Conservation (phyloP, 2,329 filamentous ascomycete species). For the Alternaria sp. region DNA sequence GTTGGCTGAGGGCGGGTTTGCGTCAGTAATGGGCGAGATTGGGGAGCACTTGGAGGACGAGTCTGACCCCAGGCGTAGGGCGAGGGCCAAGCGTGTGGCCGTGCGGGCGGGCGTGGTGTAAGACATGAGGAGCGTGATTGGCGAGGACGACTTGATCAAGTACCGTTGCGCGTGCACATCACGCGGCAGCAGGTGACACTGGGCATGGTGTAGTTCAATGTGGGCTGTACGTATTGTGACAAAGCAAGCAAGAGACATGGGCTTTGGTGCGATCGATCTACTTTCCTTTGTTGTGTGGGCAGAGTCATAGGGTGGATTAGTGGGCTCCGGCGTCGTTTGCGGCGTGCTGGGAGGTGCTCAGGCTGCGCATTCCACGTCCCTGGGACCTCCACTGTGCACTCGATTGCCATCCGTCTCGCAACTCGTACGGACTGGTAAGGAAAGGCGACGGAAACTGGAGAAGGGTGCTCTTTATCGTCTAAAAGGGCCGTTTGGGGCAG, state of each 20-base stretch:
- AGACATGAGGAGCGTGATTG: constrained; percentile 20
- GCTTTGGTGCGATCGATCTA: constrained; percentile 6
- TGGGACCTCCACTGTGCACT: neutral
- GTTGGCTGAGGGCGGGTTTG: constrained; percentile 26
- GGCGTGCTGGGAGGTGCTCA: constrained; percentile 5
- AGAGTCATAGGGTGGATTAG: constrained; percentile 30
- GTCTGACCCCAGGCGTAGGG: constrained; percentile 38
- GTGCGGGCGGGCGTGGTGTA: constrained; percentile 26
- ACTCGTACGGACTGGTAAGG: neutral
- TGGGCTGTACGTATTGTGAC: neutral
- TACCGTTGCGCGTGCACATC: constrained; percentile 19
- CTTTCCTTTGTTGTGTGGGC: constrained; percentile 23
- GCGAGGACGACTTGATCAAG: constrained; percentile 8
- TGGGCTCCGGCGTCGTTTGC: constrained; percentile 24
- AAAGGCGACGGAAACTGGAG: neutral
- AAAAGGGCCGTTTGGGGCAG: constrained; percentile 2
- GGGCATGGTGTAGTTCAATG: neutral
- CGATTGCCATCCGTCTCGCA: too few relatives aligned
- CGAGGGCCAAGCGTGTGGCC: constrained; percentile 35
- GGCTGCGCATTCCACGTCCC: neutral
- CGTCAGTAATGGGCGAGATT: constrained; percentile 29
- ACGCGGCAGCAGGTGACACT: constrained; percentile 18
- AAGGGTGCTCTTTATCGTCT: neutral
- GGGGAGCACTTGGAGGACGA: constrained; percentile 14
- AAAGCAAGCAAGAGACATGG: constrained; percentile 11